Conservation (phyloP, 441 rosid genomes). For the Pelargonium citronellum region DNA sequence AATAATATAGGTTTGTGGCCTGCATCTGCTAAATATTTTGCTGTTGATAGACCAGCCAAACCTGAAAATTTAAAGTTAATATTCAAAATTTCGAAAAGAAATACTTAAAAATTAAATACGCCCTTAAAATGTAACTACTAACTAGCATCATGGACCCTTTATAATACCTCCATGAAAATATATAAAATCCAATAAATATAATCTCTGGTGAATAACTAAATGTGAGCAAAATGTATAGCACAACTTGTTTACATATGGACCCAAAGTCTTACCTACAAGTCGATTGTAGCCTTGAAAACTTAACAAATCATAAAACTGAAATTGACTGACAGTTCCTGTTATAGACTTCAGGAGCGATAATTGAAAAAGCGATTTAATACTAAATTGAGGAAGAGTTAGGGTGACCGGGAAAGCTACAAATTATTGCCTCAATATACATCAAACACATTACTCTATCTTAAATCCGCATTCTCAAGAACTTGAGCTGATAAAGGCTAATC, state of each 20-base stretch:
- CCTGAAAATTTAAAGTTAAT: conserved; percentile 35
- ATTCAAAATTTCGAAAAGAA: not conserved
- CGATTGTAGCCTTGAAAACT: too few species aligned
- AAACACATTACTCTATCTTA: not conserved
- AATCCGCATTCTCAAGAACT: not conserved
- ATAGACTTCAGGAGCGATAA: too few species aligned
- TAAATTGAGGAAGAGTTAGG: too few species aligned
- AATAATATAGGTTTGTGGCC: conserved; percentile 78
- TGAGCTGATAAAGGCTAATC: not conserved
- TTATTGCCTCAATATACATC: not conserved
- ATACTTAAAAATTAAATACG: not conserved
- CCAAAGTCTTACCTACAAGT: too few species aligned
- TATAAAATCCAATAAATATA: not conserved
- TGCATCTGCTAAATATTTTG: conserved; percentile 90
- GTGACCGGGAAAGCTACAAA: too few species aligned
- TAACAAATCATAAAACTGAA: not conserved
- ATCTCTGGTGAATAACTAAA: not conserved
- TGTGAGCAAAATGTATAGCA: not conserved
- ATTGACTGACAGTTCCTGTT: too few species aligned
- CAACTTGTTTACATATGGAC: too few species aligned
- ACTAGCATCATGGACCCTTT: not conserved
- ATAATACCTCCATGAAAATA: not conserved
- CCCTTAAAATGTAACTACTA: not conserved
- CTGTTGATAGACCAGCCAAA: conserved; percentile 91
- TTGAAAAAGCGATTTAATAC: too few species aligned